Conservation (phyloP, 306 rosid species). For the Trifolium subterraneum region DNA sequence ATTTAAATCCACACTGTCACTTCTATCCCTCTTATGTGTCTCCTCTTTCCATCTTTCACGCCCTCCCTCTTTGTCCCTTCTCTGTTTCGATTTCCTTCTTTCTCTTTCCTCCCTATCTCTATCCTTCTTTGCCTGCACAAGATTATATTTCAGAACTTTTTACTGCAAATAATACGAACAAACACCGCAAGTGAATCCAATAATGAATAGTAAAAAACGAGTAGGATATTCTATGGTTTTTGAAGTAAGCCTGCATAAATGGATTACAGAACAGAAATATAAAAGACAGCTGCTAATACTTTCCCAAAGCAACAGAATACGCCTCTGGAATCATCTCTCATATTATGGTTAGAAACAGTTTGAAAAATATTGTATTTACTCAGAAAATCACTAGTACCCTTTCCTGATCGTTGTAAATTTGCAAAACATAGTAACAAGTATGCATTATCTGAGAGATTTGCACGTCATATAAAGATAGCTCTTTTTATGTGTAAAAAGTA, state of each 20-base stretch:
- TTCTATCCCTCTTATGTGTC: constrained; percentile 59
- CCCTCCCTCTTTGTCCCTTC: constrained; percentile 73
- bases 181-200: neutral
- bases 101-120: constrained; percentile 87
- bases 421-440: neutral
- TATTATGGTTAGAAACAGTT: neutral
- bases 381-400: neutral
- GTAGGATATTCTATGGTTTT: neutral
- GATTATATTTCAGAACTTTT: constrained; percentile 31
- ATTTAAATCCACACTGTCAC: constrained; percentile 58
- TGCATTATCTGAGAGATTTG: neutral
- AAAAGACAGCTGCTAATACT: neutral
- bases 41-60: constrained; percentile 74
- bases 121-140: constrained; percentile 75
- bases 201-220: neutral
- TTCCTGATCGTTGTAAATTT: neutral
- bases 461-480: constrained; percentile 8
- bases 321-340: neutral
- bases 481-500: neutral
- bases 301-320: neutral
- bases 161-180: constrained; percentile 1
- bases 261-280: neutral
- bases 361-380: neutral
- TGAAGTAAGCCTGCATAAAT: neutral
- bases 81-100: constrained; percentile 68